These are phyloP conservation scores for Hypoxylon sp. DNA, from an alignment of 2,329 filamentous ascomycete species.

Conservation along the genomic window DNA sequence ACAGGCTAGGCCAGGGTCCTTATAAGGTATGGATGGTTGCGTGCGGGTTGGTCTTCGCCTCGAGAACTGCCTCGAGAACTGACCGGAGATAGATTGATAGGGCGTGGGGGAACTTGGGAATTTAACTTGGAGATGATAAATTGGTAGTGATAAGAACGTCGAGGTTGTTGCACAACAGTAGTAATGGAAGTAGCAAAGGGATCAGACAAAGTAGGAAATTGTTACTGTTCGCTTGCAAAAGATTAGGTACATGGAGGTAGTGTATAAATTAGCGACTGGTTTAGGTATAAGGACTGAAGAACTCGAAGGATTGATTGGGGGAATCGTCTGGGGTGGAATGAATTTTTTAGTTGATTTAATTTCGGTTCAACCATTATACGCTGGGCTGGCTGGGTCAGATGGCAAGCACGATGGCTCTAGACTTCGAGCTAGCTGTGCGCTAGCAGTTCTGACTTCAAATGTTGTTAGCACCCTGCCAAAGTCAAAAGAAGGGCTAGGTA, in stretches of 20 bases:
- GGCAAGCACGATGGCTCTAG: conserved; percentile 11
- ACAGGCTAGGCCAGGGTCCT: conserved; percentile 11
- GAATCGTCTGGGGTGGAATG: conserved; percentile 7
- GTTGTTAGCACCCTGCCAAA: conserved; percentile 19
- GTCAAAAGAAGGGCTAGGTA: conserved; percentile 2
- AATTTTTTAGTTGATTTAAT: conserved; percentile 33
- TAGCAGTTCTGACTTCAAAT: conserved; percentile 6
- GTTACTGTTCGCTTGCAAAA: too few species aligned
- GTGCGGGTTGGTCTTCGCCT: background rate
- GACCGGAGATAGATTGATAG: conserved; percentile 3
- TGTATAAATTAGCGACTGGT: conserved; percentile 3
- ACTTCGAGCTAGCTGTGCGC: conserved; percentile 6
- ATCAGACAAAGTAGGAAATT: conserved; percentile 18
- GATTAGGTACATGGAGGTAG: too few species aligned
- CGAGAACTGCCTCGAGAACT: conserved; percentile 5
- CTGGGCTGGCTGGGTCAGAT: conserved; percentile 26
- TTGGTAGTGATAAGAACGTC: conserved; percentile 33
- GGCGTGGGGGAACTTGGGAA: conserved; percentile 30
- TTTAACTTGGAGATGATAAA: conserved; percentile 19
- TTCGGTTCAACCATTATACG: conserved; percentile 28
- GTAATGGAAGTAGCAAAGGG: conserved; percentile 13
- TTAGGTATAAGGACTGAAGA: conserved; percentile 6
- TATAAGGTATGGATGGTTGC: background rate
- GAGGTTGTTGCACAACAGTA: conserved; percentile 26
- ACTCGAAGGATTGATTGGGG: conserved; percentile 7